Evolutionary conservation across 2,329 filamentous ascomycete species (phyloP).

Genomic region (Penicillium digitatum): DNA sequence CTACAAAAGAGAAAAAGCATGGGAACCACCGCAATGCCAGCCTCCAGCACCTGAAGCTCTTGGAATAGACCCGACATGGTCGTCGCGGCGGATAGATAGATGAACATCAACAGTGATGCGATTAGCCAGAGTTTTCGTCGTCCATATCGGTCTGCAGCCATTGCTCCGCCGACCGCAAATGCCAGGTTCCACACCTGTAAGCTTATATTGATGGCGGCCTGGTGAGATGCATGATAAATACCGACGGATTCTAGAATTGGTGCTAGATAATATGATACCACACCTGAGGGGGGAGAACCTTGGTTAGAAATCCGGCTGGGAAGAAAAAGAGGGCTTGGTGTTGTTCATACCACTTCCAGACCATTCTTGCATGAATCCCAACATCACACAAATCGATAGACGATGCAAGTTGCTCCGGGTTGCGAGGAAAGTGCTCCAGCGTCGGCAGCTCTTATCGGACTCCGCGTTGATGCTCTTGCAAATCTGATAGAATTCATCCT

Average conservation of each 20-base stretch:
- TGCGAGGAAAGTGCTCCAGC: constrained; percentile 19
- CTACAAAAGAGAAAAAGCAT: constrained; percentile 20
- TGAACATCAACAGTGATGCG: constrained; percentile 14
- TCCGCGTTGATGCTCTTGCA: constrained; percentile 21
- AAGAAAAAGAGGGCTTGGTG: background rate
- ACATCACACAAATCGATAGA: constrained; percentile 18
- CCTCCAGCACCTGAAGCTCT: constrained; percentile 15
- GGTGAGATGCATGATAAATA: constrained; percentile 14
- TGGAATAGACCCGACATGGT: constrained; percentile 17
- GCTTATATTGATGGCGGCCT: constrained; percentile 16
- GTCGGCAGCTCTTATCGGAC: constrained; percentile 11
- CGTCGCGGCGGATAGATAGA: constrained; percentile 17
- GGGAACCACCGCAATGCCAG: constrained; percentile 30
- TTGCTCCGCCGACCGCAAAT: constrained; percentile 5
- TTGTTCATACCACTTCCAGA: constrained; percentile 7
- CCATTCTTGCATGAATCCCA: constrained; percentile 24
- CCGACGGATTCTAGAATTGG: constrained; percentile 18
- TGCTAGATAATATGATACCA: constrained; percentile 25
- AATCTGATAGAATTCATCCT: constrained; percentile 26
- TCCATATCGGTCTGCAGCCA: constrained; percentile 10
- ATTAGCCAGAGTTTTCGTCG: constrained; percentile 15
- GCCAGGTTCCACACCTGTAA: constrained; percentile 13
- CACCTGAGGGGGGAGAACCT: constrained; percentile 1
- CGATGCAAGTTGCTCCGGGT: constrained; percentile 20
- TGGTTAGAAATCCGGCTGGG: background rate